A percentile compares a stretch with the other conserved stretches of the same genome.
These are phyloP conservation scores for Didymella keratinophila DNA, from an alignment of 2,329 filamentous ascomycete species.

Conservation along the genomic window DNA sequence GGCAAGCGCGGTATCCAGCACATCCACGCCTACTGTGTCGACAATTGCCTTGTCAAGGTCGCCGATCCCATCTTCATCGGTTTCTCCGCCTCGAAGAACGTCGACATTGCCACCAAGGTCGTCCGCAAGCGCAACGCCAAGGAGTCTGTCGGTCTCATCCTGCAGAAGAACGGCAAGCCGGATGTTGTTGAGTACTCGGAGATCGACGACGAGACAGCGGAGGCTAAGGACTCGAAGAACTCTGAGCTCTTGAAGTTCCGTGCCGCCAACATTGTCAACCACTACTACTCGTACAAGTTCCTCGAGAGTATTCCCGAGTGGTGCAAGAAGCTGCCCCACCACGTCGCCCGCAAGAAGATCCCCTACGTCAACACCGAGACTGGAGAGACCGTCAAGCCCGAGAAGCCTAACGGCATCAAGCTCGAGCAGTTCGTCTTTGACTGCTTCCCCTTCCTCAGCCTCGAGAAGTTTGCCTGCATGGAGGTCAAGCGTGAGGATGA, in stretches of 20 bases:
- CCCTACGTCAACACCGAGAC: conserved; percentile 78
- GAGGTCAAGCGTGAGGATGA: conserved; percentile 97
- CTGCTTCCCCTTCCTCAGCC: conserved; percentile 87
- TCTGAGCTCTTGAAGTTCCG: conserved; percentile 89
- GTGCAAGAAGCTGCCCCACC: conserved; percentile 87
- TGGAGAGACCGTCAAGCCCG: conserved; percentile 84
- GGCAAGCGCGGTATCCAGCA: conserved; percentile 87
- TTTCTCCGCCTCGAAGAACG: conserved; percentile 84
- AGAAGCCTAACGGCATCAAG: conserved; percentile 98
- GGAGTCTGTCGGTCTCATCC: conserved; percentile 92
- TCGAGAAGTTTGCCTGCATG: conserved; percentile 92
- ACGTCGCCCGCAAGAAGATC: conserved; percentile 99
- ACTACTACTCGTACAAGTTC: conserved; percentile 97
- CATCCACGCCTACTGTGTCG: conserved; percentile 96
- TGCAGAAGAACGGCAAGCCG: conserved; percentile 93
- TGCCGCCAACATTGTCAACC: conserved; percentile 99
- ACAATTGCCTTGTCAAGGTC: conserved; percentile 99
- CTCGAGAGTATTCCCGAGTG: conserved; percentile 88
- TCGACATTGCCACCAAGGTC: conserved; percentile 99
- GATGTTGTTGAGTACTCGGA: conserved; percentile 99
- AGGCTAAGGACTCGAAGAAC: conserved; percentile 85
- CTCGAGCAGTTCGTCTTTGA: conserved; percentile 99
- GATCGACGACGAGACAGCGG: conserved; percentile 87
- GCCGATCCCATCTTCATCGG: conserved; percentile 95
- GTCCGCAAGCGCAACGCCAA: conserved; percentile 97